Conservation (phyloP, 352 stramenopile species). For the Globisporangium sylvaticum region DNA sequence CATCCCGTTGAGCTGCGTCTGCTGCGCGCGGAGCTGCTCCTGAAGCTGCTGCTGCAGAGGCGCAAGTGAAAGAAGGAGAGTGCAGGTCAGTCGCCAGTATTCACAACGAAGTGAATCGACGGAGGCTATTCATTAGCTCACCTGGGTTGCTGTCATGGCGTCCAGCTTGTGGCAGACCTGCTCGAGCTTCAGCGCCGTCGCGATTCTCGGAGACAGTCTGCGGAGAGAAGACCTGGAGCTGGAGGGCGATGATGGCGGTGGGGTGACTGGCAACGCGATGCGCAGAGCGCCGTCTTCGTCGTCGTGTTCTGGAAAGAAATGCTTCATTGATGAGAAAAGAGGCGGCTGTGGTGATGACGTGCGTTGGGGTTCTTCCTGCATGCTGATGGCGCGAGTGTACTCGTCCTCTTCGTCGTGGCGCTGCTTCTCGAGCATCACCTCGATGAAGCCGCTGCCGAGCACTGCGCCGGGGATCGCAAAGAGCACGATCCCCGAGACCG, state of each 20-base stretch:
- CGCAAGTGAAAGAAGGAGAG: not conserved
- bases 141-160: conserved; percentile 28
- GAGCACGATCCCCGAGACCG: conserved; percentile 54
- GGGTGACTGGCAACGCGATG: conserved; percentile 1
- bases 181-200: conserved; percentile 22
- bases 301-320: conserved; percentile 1
- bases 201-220: conserved; percentile 22
- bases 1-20: conserved; percentile 37
- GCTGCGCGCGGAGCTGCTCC: conserved; percentile 29
- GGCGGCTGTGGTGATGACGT: not conserved
- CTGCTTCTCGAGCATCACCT: conserved; percentile 70
- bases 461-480: conserved; percentile 63
- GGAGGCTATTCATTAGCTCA: conserved; percentile 8
- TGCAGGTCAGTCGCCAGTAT: not conserved
- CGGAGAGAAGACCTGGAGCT: conserved; percentile 7
- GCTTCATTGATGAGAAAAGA: not conserved
- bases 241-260: not conserved
- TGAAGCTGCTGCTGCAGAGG: conserved; percentile 31
- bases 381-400: conserved; percentile 18
- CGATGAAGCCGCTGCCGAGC: conserved; percentile 58
- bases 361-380: conserved; percentile 1
- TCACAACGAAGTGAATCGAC: not conserved
- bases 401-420: conserved; percentile 34
- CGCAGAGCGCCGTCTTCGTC: conserved; percentile 2
- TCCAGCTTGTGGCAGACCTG: conserved; percentile 34